These are phyloP conservation scores for Coemansia sp. DNA, from an alignment of 192 early-diverging fungal species.

Conservation along the genomic window DNA sequence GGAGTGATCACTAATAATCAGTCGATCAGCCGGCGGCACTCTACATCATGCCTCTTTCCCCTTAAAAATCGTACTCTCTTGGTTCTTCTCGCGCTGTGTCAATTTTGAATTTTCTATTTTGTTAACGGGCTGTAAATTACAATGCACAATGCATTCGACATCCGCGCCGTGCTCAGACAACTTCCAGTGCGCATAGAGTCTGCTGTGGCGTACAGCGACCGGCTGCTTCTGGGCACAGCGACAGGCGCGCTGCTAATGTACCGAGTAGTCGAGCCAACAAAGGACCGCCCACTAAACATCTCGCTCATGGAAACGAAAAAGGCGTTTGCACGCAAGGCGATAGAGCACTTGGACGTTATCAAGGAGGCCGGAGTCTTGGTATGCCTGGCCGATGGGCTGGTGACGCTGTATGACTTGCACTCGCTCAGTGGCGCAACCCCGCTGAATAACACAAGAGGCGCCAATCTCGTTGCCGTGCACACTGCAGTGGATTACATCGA, in stretches of 20 bases:
- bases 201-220: constrained; percentile 67
- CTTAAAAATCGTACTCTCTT: background rate
- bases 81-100: background rate
- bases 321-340: constrained; percentile 65
- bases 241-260: constrained; percentile 70
- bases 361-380: constrained; percentile 73
- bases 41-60: no score
- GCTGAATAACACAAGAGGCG: constrained; percentile 73
- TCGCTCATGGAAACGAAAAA: constrained; percentile 66
- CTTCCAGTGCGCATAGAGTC: constrained; percentile 70
- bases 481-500: constrained; percentile 68
- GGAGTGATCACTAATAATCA: background rate
- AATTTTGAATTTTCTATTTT: background rate
- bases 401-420: constrained; percentile 73
- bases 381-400: constrained; percentile 67
- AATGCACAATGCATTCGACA: constrained; percentile 81
- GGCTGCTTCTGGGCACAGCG: constrained; percentile 69
- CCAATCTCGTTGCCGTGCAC: constrained; percentile 71
- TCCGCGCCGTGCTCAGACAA: constrained; percentile 71
- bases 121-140: background rate
- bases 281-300: constrained; percentile 31
- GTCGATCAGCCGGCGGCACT: background rate
- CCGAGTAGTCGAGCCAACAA: constrained; percentile 48
- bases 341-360: constrained; percentile 74
- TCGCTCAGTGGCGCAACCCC: constrained; percentile 67